phyloP scores from a whole-genome alignment of 345 rosid species.

The Moricandia moricandioides region DNA sequence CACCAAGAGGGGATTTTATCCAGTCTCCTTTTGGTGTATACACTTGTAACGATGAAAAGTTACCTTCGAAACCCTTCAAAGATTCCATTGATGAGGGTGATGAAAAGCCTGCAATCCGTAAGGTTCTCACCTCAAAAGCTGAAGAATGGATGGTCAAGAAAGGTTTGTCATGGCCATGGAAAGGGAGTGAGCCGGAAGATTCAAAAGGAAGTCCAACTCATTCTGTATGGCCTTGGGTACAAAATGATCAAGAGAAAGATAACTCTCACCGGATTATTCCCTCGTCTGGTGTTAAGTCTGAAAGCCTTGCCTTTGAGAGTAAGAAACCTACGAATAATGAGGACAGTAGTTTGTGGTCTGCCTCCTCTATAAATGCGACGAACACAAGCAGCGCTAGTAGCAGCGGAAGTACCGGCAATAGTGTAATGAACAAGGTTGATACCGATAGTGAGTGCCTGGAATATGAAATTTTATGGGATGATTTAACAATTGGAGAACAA shows the following conservation, averaged over 20 bases:
- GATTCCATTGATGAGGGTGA: slow-evolving; percentile 75
- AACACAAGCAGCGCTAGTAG: slow-evolving; percentile 95
- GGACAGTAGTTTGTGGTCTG: slow-evolving; percentile 77
- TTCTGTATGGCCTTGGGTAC: slow-evolving; percentile 58
- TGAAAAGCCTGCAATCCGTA: slow-evolving; percentile 67
- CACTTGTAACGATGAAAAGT: slow-evolving; percentile 54
- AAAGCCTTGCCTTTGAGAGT: slow-evolving; percentile 47
- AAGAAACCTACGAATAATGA: slow-evolving; percentile 57
- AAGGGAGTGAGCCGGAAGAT: slow-evolving; percentile 72
- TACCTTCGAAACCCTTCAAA: slow-evolving; percentile 43
- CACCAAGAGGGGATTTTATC: slow-evolving; percentile 74
- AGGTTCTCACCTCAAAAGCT: slow-evolving; percentile 70
- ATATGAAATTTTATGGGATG: slow-evolving; percentile 92
- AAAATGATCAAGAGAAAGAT: slow-evolving; percentile 53
- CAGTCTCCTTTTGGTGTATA: slow-evolving; percentile 61
- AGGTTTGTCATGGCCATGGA: slow-evolving; percentile 96
- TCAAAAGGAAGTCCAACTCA: slow-evolving; percentile 50
- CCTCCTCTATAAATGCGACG: slow-evolving; percentile 64
- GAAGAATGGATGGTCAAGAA: slow-evolving; percentile 87
- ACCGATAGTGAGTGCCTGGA: slow-evolving; percentile 72
- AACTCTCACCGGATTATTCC: slow-evolving; percentile 42
- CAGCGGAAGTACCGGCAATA: slow-evolving; percentile 79
- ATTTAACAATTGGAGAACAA: slow-evolving; percentile 77
- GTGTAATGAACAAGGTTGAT: slow-evolving; percentile 74
- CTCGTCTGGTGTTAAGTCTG: slow-evolving; percentile 45